phyloP scores from a whole-genome alignment of 169 alveolate species.

The Babesia ovis region DNA sequence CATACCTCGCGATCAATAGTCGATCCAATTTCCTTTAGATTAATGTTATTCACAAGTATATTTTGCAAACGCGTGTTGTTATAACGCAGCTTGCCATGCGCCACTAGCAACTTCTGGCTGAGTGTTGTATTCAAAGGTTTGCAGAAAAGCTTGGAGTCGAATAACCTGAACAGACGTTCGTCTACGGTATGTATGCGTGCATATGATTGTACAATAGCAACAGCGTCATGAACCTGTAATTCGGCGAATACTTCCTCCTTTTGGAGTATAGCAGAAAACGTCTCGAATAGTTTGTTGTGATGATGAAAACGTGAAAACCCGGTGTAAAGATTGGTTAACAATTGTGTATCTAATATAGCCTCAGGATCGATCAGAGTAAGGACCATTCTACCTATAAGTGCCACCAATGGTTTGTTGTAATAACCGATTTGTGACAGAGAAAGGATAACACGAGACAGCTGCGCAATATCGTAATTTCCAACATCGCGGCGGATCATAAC shows the following conservation, averaged over 20 bases:
- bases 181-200: conserved; percentile 41
- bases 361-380: conserved; percentile 37
- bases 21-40: conserved; percentile 42
- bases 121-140: conserved; percentile 30
- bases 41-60: conserved; percentile 30
- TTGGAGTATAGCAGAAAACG: conserved; percentile 26
- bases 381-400: conserved; percentile 19
- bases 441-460: conserved; percentile 24
- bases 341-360: conserved; percentile 35
- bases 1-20: conserved; percentile 37
- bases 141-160: conserved; percentile 14
- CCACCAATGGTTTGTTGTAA: conserved; percentile 23
- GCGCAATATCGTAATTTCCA: conserved; percentile 29
- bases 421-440: conserved; percentile 48
- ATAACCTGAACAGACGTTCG: conserved; percentile 24
- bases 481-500: conserved; percentile 20
- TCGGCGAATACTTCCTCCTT: conserved; percentile 65
- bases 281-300: conserved; percentile 19
- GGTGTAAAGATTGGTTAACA: conserved; percentile 44
- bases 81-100: conserved; percentile 45
- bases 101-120: conserved; percentile 31
- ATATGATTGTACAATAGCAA: conserved; percentile 41
- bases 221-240: conserved; percentile 34
- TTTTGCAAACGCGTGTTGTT: conserved; percentile 28
- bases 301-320: conserved; percentile 56